A percentile compares a stretch with the other conserved stretches of the same genome.
Evolutionary conservation across 768 basidiomycete genomes (phyloP).

Genomic region (Cyclocybe aegerita): DNA sequence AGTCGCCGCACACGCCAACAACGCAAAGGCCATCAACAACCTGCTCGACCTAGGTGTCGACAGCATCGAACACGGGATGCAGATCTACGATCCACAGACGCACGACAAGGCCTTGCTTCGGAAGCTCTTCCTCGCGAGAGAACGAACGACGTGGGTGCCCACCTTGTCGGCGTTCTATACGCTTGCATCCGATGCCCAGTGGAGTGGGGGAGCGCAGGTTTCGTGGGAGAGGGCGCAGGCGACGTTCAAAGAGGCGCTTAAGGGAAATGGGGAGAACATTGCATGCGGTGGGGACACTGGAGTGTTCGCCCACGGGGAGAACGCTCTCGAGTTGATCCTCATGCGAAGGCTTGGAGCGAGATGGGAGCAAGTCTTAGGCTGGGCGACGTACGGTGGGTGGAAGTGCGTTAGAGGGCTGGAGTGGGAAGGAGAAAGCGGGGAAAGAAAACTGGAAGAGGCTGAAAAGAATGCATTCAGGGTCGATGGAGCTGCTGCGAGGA

Average conservation of each 20-base stretch:
- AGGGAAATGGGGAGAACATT: constrained; percentile 38
- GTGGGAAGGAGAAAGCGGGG: constrained; percentile 36
- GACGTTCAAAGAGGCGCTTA: constrained; percentile 47
- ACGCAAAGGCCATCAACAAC: constrained; percentile 27
- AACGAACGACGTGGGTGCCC: constrained; percentile 50
- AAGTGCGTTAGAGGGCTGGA: constrained; percentile 46
- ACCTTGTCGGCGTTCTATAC: constrained; percentile 55
- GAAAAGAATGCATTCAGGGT: background rate
- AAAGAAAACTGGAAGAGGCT: constrained; percentile 17
- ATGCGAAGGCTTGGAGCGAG: constrained; percentile 58
- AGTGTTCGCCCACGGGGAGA: constrained; percentile 59
- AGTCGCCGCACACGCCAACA: constrained; percentile 55
- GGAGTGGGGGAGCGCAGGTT: constrained; percentile 9
- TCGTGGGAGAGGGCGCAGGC: constrained; percentile 36
- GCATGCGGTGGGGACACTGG: constrained; percentile 70
- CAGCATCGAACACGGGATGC: constrained; percentile 57
- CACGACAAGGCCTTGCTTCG: constrained; percentile 21
- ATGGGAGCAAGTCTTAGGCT: constrained; percentile 52
- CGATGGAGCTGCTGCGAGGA: constrained; percentile 7
- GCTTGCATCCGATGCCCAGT: constrained; percentile 10
- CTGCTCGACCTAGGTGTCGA: constrained; percentile 44
- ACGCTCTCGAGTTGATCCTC: constrained; percentile 58
- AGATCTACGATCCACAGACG: constrained; percentile 22
- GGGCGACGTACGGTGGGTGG: constrained; percentile 63
- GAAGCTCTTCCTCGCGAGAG: constrained; percentile 23